These are phyloP conservation scores for Jaenimonas drosophilae DNA, from an alignment of 208 protist genomes.

Conservation along the genomic window DNA sequence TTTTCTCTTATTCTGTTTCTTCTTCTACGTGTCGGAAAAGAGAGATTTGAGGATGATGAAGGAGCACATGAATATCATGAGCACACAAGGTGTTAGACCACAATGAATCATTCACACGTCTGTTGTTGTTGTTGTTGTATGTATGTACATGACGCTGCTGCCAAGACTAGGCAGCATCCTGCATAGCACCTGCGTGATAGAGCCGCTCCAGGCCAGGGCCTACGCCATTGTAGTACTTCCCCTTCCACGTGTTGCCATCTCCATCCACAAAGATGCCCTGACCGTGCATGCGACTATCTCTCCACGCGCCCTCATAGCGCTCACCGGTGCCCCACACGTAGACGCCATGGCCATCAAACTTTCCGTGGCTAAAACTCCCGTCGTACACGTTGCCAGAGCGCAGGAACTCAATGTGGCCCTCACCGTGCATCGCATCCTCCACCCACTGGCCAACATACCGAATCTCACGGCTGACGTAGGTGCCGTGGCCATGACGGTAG, in stretches of 20 bases:
- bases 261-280: constrained; percentile 74
- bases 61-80: no score
- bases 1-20: constrained; percentile 4
- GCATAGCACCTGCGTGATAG: background rate
- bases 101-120: background rate
- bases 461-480: constrained; percentile 55
- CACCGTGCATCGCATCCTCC: constrained; percentile 80
- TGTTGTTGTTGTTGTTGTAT: background rate
- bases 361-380: constrained; percentile 44
- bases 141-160: background rate
- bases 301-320: constrained; percentile 71
- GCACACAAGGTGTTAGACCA: background rate
- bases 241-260: constrained; percentile 60
- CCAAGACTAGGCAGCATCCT: background rate
- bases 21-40: background rate
- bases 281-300: constrained; percentile 77
- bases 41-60: constrained; percentile 1
- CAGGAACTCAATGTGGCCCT: constrained; percentile 44
- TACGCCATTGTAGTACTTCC: constrained; percentile 72
- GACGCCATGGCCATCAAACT: constrained; percentile 60
- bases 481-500: constrained; percentile 62
- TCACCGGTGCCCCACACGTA: constrained; percentile 63
- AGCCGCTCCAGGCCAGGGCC: constrained; percentile 52
- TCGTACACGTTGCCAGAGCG: constrained; percentile 41
- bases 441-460: constrained; percentile 76